phyloP scores from a whole-genome alignment of 106 monocot genomes.

The Gastrodia elata region DNA sequence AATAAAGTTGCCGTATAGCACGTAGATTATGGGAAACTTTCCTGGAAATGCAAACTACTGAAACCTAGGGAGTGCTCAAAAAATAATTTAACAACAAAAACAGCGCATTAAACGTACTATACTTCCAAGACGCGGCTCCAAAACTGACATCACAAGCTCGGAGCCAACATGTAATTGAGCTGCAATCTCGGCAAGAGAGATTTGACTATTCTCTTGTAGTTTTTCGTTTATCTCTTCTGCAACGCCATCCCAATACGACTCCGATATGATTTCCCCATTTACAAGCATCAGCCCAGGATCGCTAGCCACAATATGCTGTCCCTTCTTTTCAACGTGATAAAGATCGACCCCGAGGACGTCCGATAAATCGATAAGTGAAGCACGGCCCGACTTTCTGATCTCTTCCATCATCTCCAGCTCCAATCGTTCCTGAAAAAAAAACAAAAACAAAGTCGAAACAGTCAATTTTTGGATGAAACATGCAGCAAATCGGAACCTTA shows the following conservation, averaged over 20 bases:
- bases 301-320: slow-evolving; percentile 38
- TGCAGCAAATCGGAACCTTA: not conserved
- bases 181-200: slow-evolving; percentile 75
- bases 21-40: not conserved
- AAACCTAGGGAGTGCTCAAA: not conserved
- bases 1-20: not conserved
- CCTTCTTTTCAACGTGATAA: slow-evolving; percentile 73
- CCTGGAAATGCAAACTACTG: not conserved
- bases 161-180: slow-evolving; percentile 77
- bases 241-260: slow-evolving; percentile 72
- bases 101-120: slow-evolving; percentile 32
- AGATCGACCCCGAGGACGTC: slow-evolving; percentile 85
- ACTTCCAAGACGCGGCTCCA: slow-evolving; percentile 68
- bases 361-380: slow-evolving; percentile 73
- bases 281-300: slow-evolving; percentile 55
- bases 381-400: slow-evolving; percentile 57
- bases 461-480: not conserved
- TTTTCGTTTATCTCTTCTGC: slow-evolving; percentile 93
- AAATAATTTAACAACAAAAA: not conserved
- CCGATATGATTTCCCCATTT: slow-evolving; percentile 81
- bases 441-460: not conserved
- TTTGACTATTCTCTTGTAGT: slow-evolving; percentile 90
- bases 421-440: slow-evolving; percentile 55
- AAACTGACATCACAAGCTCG: slow-evolving; percentile 53
- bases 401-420: slow-evolving; percentile 61